A percentile compares a stretch with the other conserved stretches of the same genome.
phyloP scores from a whole-genome alignment of 768 basidiomycete species.

The Rhodotorula babjevae region DNA sequence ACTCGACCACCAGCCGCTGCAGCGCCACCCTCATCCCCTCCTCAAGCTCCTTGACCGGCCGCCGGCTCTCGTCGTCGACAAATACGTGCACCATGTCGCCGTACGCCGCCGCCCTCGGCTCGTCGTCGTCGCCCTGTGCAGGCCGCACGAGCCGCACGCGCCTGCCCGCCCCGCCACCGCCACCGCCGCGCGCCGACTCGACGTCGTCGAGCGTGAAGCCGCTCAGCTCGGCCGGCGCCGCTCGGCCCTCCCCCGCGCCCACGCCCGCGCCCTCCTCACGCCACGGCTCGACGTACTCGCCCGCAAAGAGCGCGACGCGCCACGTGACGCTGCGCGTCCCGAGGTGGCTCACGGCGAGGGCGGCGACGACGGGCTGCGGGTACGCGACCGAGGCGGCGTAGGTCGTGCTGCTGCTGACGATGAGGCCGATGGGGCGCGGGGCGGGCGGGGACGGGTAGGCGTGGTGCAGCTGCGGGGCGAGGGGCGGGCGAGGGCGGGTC shows the following conservation, averaged over 20 bases:
- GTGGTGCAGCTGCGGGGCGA: not conserved
- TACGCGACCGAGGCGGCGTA: conserved; percentile 7
- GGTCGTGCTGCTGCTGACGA: conserved; percentile 3
- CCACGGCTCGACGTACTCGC: not conserved
- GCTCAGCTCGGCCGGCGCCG: not conserved
- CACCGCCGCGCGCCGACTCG: no score
- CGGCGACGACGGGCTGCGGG: conserved; percentile 21
- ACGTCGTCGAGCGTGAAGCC: not conserved
- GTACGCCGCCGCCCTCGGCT: conserved; percentile 6
- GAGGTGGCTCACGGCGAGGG: not conserved
- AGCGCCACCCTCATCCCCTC: not conserved
- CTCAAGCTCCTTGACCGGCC: conserved; percentile 1
- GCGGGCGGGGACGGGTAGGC: not conserved
- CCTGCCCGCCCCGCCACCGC: not conserved
- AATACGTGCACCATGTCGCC: conserved; percentile 32
- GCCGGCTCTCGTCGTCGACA: conserved; percentile 7
- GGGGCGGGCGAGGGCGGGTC: not conserved
- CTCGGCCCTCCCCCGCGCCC: not conserved
- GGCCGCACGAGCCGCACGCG: not conserved
- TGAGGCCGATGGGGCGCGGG: conserved; percentile 15
- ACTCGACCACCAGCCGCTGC: not conserved
- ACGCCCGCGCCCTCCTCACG: no score
- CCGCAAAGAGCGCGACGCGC: conserved; percentile 16
- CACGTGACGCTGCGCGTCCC: conserved; percentile 2
- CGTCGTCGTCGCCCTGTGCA: not conserved